Evolutionary conservation across 2,329 filamentous ascomycete species (phyloP).

Genomic region (Lachnellula cervina): DNA sequence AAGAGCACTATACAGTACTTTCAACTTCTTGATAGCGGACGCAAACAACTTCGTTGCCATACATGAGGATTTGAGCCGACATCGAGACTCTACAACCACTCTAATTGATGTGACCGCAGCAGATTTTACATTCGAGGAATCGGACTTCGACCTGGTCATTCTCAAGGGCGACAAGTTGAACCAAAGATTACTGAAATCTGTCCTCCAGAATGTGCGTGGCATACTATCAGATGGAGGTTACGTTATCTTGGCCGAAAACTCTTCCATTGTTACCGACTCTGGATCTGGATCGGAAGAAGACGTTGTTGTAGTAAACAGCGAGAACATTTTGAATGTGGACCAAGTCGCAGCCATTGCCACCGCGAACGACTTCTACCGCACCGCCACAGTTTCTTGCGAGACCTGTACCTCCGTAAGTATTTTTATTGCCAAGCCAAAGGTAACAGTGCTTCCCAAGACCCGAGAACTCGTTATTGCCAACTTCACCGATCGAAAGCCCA

Average conservation of each 20-base stretch:
- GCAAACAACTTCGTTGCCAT: conserved; percentile 8
- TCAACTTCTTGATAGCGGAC: conserved; percentile 8
- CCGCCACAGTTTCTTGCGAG: conserved; percentile 4
- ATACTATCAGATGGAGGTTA: conserved; percentile 3
- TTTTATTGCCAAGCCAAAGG: conserved; percentile 1
- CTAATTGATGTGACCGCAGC: background rate
- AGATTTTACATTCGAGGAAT: background rate
- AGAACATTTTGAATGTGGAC: background rate
- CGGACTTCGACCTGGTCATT: conserved; percentile 9
- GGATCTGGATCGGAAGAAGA: conserved; percentile 40
- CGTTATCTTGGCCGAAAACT: conserved; percentile 1
- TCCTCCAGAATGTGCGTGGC: conserved; percentile 3
- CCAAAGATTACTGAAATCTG: background rate
- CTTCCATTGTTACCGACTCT: background rate
- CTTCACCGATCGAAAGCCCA: background rate
- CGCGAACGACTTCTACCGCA: conserved; percentile 1
- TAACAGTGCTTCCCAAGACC: background rate
- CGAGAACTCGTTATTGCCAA: conserved; percentile 3
- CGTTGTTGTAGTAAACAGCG: conserved; percentile 58
- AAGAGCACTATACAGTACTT: conserved; percentile 5
- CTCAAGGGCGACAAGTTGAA: conserved; percentile 2
- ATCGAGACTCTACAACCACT: background rate
- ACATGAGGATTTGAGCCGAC: conserved; percentile 5
- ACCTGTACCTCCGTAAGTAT: conserved; percentile 1
- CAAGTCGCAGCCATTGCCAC: background rate